Evolutionary conservation across 345 rosid species (phyloP), one percentile per base, ranked within the genome.

Genomic region (Linum lewisii): DNA sequence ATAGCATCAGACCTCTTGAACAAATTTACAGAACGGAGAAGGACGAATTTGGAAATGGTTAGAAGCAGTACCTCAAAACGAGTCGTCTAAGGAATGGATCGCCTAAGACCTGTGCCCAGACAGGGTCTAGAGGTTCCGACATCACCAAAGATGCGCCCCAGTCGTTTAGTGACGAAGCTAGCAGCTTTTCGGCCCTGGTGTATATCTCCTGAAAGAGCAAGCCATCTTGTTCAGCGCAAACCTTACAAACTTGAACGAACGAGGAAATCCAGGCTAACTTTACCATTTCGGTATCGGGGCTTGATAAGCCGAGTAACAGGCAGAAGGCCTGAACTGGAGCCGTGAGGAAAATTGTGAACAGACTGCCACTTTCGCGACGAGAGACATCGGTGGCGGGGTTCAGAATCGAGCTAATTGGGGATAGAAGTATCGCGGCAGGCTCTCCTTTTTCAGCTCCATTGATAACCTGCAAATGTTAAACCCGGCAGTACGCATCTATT

Each of bases 401-500:
- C 9, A 78, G 83, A 72, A 78, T 61, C 54, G 84, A 71, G 64
- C 78, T 77, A 64, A 81, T 76, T 21, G 98, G 89, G 20, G 97
- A 92, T 45, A 88, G 70, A 72, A 92, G 89, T 66, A 92, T 60
- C n/a, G 93, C 97, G 29, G 98, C 91, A 63, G 83, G 81, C 74
- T 92, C 98, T 68, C 98, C 98, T 78, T 88, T 88, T 77, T 92
- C 98, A 57, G 84, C 78, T 70, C 98, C 96, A 78, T 72, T 75
- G 18, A 88, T 72, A 52, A 75, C 77, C 96, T 88, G 75, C 67
- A 60, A 5, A 69, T 59, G 38, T 62, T 51, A 34, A 54, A 38
- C n/a, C n/a, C n/a, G n/a, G n/a, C n/a, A n/a, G n/a, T n/a, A n/a
- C n/a, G n/a, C n/a, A n/a, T n/a, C n/a, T n/a, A n/a, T n/a, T n/a